Evolutionary conservation across 2,329 filamentous ascomycete genomes (phyloP), one percentile per base, ranked within the genome.

Genomic region (Diaporthe velutina): DNA sequence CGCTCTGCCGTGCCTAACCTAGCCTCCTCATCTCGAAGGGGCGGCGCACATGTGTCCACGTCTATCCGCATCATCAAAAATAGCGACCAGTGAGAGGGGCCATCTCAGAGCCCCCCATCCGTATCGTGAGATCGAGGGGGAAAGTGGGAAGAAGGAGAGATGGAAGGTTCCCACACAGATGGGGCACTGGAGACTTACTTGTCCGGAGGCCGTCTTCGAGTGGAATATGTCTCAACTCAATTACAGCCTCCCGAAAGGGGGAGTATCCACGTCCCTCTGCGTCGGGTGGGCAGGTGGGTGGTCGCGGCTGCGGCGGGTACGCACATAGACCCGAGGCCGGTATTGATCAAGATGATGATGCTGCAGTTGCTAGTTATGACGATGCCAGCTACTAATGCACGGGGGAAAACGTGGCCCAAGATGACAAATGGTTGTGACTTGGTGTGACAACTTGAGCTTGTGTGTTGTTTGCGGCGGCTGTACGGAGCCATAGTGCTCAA

Each of bases 111-210:
- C 45, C 45, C 48, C 38, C 60, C 60, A 50, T 68, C 33, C 33
- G 48, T 40, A 68, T 68, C 64, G 64, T 52, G 64, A 68, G 64
- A 68, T 68, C 64, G 64, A 54, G 64, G 33, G 48, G 30, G 19
- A 66, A 25, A 25, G 48, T 52, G 64, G 60, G 60, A 22, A 35
- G 25, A 48, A 38, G 48, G n/a, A 54, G 28, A 68, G 64, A 68
- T 68, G 45, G 33, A 54, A 54, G 45, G 64, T 68, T 54, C 48
- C 64, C 64, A 54, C 48, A 52, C 48, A 52, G 64, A 68, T 54
- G 64, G 64, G 64, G 64, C 64, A 12, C 48, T 68, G 64, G n/a
- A 68, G 64, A 64, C 60, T 8, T 30, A 28, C 58, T 19, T 67
- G 45, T 67, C 35, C 45, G 30, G 45, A 67, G 64, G 64, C 38